Evolutionary conservation across 2,329 filamentous ascomycete genomes (phyloP), one percentile per base, ranked within the genome.

Genomic region (Fusarium proliferatum): DNA sequence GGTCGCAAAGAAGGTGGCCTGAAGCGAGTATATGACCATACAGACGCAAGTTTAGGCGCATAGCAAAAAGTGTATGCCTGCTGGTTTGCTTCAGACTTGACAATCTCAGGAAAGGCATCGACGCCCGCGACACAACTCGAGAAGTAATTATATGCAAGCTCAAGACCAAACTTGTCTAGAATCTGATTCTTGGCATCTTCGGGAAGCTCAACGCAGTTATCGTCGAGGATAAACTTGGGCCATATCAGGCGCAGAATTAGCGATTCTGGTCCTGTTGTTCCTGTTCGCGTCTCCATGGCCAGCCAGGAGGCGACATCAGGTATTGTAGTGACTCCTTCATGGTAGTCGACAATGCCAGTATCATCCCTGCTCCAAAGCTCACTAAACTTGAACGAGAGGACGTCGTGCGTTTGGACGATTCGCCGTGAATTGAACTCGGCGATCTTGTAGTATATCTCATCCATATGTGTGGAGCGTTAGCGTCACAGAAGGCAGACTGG

Each of bases 11-110:
- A 23, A 4, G 58, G n/a, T 5, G 70, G 38, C 21, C 59, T 63
- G 28, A 73, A 74, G 34, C 56, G 61, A 34, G 68, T 70, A 52
- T 82, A 77, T 5, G 82, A 82, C 83, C 83, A 84, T 30, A 81
- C 73, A 21, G 79, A 76, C 11, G 81, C 82, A 30, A 84, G 69
- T 58, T 84, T 84, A 5, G 83, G 83, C 23, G 80, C 78, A 49
- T 83, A 83, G 61, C 79, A 80, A 63, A 83, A 79, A 5, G 79
- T 77, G 59, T 79, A 82, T 7, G 80, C 67, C 17, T 75, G 76
- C 11, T 69, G 60, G 9, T 73, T 58, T 5, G 39, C 38, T 6
- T 69, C 55, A 5, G 67, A 49, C 9, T 34, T 56, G 3, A 55
- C 43, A 3, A 61, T 43, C 15, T 57, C 49, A 1, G 76, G 73